phyloP scores from a whole-genome alignment of 176 grass and related monocot species.

The Oryza rufipogon region DNA sequence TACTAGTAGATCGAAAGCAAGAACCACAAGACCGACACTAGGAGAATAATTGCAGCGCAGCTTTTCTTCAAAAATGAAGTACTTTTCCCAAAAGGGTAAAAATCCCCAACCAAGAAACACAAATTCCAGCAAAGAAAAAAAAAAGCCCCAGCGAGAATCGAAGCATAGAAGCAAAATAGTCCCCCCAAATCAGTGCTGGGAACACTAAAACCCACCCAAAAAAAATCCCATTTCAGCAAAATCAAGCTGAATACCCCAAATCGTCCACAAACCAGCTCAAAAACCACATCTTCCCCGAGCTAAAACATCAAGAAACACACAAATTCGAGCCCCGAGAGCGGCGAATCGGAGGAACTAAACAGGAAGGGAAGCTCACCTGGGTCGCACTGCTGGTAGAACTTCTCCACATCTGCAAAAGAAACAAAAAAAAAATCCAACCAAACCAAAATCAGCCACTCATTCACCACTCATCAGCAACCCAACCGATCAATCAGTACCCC shows the following conservation, averaged over 20 bases:
- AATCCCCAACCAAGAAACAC: neutral
- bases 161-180: neutral
- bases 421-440: neutral
- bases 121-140: slow-evolving; percentile 13
- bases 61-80: slow-evolving; percentile 25
- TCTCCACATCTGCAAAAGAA: slow-evolving; percentile 77
- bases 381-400: slow-evolving; percentile 91
- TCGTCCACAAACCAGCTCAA: neutral
- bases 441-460: slow-evolving; percentile 24
- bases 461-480: neutral
- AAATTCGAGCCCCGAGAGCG: neutral
- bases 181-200: neutral
- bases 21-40: neutral
- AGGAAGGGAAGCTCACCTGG: slow-evolving; percentile 52
- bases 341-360: neutral
- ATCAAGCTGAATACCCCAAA: neutral
- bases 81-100: neutral
- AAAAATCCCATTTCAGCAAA: neutral
- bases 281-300: neutral
- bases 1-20: slow-evolving; percentile 37
- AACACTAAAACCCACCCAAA: slow-evolving; percentile 1
- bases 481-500: neutral
- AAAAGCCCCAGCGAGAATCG: neutral
- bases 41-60: neutral
- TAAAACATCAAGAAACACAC: neutral